Conservation (phyloP, 768 basidiomycete genomes). For the Tylopilus subfusipes region DNA sequence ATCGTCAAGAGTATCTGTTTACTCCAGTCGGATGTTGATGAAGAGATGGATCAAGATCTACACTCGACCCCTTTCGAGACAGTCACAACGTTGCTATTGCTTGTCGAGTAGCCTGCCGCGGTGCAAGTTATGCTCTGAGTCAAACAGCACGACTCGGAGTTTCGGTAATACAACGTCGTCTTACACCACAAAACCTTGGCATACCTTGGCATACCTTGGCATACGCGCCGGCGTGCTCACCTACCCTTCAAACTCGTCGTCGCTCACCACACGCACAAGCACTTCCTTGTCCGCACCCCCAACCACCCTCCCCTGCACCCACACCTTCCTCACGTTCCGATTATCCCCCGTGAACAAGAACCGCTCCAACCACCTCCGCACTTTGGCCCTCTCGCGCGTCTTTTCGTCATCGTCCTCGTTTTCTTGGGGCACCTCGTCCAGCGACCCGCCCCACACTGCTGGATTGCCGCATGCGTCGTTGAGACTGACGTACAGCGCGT, state of each 20-base stretch:
- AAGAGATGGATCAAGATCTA: too few species aligned
- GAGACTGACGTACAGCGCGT: constrained; percentile 76
- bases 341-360: constrained; percentile 87
- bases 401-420: neutral
- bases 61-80: too few species aligned
- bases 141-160: too few species aligned
- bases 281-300: constrained; percentile 48
- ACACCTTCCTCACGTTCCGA: constrained; percentile 75
- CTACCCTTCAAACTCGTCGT: neutral
- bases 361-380: constrained; percentile 65
- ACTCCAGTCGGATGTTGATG: too few species aligned
- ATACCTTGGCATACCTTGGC: neutral
- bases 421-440: neutral
- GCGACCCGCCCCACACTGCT: constrained; percentile 47
- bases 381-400: neutral
- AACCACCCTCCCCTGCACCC: constrained; percentile 72
- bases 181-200: neutral
- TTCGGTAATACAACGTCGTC: too few species aligned
- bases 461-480: constrained; percentile 47
- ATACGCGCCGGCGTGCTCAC: neutral
- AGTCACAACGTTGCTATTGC: too few species aligned
- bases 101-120: too few species aligned
- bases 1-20: too few species aligned
- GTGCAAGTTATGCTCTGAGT: too few species aligned
- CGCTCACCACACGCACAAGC: too few species aligned